Evolutionary conservation across 73 alveolate species (phyloP), one percentile per base, ranked within the genome.

Genomic region (Stentor roeselii): DNA sequence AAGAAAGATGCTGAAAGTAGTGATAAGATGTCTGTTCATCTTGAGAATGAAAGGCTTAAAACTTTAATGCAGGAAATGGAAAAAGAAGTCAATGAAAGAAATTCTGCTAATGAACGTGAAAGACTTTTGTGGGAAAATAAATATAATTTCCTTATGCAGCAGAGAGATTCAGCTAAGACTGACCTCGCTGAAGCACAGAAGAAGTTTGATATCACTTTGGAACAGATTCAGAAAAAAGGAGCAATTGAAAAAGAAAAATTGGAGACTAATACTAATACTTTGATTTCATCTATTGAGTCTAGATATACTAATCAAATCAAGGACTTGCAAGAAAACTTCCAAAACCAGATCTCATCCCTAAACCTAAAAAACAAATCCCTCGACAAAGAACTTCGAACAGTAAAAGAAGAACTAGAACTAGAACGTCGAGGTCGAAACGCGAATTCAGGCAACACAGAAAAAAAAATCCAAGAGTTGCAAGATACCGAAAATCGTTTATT

Each of bases 151-250:
- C 42, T 67, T 15, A 35, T 31, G 27, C 38, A 67, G 31, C 42
- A 67, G 42, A 67, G 82, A 31, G 82, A 67, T 67, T 67, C 38
- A 0, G 95, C 97, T 34, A 96, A 96, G 86, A 82, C 87, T 67
- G 99, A 96, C 84, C 82, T 90, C 31, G 80, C 86, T n/a, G 98
- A 95, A 75, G 93, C 97, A n/a, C 82, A 87, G 59, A 86, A 86
- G 82, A 96, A 94, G 83, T 96, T 96, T 83, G 98, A 95, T 75
- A 84, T 87, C 86, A 95, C 98, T 76, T 83, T 96, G 27, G 97
- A 95, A 82, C 91, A 94, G 58, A 83, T 96, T 60, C 90, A 92
- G 80, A 95, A 91, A 83, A 89, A 91, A 82, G 87, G 93, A 80
- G 82, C 85, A 89, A 78, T 82, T 3, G 99, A 96, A 76, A 93